Base-by-base conservation (phyloP, 2,329 filamentous ascomycete genomes). In the Xylariaceae sp. region DNA sequence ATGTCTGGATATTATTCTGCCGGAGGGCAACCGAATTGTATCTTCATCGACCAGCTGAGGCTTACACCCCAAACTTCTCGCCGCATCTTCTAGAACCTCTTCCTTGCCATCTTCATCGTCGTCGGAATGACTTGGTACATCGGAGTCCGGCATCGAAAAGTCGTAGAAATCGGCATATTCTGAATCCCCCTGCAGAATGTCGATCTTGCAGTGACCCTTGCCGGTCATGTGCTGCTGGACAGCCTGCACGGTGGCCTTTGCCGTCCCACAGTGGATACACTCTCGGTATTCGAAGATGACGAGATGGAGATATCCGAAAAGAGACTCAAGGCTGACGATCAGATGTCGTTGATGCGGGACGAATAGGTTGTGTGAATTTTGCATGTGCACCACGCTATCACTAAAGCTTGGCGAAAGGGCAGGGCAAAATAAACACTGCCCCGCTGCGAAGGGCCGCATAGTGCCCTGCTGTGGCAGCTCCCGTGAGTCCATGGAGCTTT, bases 261-360 rank as follows among this genome's bases (percentile, higher is more conserved):
- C 61, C 12, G 67, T 74, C 1, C 74, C 73, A 53, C 78, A 81
- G 17, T 67, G 70, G 35, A 81, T 65, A 50, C 78, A 82, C 59
- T 80, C 75, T 15, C 66, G 65, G 47, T 76, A 78, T 0, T 61
- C 68, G 17, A 66, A 72, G 12, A 81, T 72, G 17, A 81, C 61
- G 9, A 77, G 66, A 45, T 74, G 68, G 0, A 80, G 62, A 47
- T 79, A 79, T 38, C 64, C 56, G 33, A 80, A 62, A 2, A 81
- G 60, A 0, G 73, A 72, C 33, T 74, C 71, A 2, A 73, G 52
- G 47, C 80, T 75, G 10, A 78, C 71, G 1, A 66, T 52, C 0
- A 81, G 63, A 10, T 66, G 59, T 1, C 69, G 52, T 31, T 55
- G 60, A 27, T 71, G 60, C 0, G 70, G 72, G 14, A 80, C 58